phyloP scores from a whole-genome alignment of 2,329 filamentous ascomycete species.

The Dactylellina cionopaga region DNA sequence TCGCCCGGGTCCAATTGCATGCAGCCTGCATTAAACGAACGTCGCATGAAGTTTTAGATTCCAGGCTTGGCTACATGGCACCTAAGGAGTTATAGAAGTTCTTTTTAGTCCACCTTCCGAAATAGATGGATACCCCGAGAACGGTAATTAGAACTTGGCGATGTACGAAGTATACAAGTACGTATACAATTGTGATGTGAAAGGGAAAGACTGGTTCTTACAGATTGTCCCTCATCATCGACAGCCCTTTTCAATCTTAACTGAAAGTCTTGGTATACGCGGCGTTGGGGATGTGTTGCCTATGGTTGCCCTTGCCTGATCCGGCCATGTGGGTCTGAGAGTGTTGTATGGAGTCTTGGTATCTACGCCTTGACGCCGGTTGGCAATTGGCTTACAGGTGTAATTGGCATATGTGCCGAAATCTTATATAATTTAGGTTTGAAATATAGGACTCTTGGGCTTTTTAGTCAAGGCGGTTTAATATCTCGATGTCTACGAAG shows the following conservation, averaged over 20 bases:
- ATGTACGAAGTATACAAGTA: slow-evolving; percentile 15
- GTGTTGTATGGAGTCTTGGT: slow-evolving; percentile 23
- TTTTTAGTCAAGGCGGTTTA: neutral
- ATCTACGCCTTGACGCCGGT: slow-evolving; percentile 13
- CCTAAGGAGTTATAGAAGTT: no score
- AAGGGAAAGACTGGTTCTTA: slow-evolving; percentile 15
- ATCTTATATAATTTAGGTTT: neutral
- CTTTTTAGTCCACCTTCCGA: slow-evolving; percentile 43
- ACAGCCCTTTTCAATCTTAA: slow-evolving; percentile 1
- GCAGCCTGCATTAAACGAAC: no score
- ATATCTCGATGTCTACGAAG: no score
- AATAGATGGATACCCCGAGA: slow-evolving; percentile 12
- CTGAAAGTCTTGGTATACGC: slow-evolving; percentile 7
- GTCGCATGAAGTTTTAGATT: slow-evolving; percentile 47
- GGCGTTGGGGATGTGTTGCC: slow-evolving; percentile 22
- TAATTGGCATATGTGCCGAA: neutral
- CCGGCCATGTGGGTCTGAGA: slow-evolving; percentile 2
- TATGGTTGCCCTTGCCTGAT: slow-evolving; percentile 29
- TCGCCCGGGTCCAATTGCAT: slow-evolving; percentile 8
- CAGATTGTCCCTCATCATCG: slow-evolving; percentile 9
- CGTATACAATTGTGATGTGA: slow-evolving; percentile 16
- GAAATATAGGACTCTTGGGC: slow-evolving; percentile 1
- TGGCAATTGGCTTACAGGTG: slow-evolving; percentile 11
- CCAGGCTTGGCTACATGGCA: no score
- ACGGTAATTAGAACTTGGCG: no score